Evolutionary conservation across 1,284 basidiomycete species (phyloP).

Genomic region (Pascua sp.): DNA sequence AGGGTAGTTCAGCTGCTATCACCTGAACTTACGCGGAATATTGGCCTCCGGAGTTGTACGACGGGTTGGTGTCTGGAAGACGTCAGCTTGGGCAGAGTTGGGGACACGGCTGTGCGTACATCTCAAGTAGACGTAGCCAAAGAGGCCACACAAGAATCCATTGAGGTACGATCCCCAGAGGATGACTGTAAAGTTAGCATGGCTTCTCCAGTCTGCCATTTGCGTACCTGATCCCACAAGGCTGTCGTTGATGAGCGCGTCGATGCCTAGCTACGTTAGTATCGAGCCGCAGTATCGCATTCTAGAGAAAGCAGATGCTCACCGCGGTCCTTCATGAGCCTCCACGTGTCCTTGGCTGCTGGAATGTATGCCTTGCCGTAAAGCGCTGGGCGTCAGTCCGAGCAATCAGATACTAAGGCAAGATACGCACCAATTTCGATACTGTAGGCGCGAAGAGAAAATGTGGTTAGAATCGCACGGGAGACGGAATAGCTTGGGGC

Average conservation of each 20-base stretch:
- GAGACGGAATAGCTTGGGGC: neutral
- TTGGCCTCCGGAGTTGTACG: constrained; percentile 68
- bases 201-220: too few relatives aligned
- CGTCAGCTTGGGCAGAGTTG: constrained; percentile 8
- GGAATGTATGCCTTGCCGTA: constrained; percentile 81
- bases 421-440: constrained; percentile 60
- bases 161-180: constrained; percentile 68
- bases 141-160: constrained; percentile 71
- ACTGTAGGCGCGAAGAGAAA: neutral
- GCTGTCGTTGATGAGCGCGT: constrained; percentile 79
- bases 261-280: constrained; percentile 56
- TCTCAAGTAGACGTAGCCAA: constrained; percentile 75
- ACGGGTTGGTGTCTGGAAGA: constrained; percentile 58
- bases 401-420: too few relatives aligned
- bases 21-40: constrained; percentile 58
- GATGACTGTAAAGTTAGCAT: constrained; percentile 18
- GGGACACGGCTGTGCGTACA: constrained; percentile 52
- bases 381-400: constrained; percentile 49
- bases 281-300: neutral
- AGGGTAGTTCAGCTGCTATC: neutral
- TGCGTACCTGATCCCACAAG: constrained; percentile 63
- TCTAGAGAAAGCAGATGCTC: constrained; percentile 9
- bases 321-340: constrained; percentile 76
- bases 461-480: too few relatives aligned
- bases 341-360: constrained; percentile 89